A percentile compares a stretch with the other conserved stretches of the same genome.
phyloP scores from a whole-genome alignment of 331 rosid genomes.

The Cydonia oblonga region DNA sequence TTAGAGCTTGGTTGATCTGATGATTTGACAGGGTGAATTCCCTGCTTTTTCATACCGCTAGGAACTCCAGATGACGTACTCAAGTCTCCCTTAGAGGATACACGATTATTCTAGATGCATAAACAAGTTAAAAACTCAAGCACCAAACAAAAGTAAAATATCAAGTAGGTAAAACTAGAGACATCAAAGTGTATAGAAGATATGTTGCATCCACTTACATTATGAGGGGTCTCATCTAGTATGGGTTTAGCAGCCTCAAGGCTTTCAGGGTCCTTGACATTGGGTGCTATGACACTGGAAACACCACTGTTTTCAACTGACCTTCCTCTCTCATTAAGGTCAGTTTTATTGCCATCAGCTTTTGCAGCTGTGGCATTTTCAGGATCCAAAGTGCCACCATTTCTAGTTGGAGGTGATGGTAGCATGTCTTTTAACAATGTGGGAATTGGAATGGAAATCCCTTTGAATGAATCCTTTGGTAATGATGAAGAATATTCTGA shows the following conservation, averaged over 20 bases:
- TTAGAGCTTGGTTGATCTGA: slow-evolving; percentile 11
- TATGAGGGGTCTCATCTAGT: slow-evolving; percentile 13
- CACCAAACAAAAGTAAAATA: not conserved
- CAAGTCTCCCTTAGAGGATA: slow-evolving; percentile 4
- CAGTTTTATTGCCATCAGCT: slow-evolving; percentile 5
- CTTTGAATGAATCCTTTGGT: slow-evolving; percentile 3
- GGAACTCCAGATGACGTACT: slow-evolving; percentile 1
- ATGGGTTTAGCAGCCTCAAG: slow-evolving; percentile 10
- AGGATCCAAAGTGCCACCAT: slow-evolving; percentile 8
- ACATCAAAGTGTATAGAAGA: not conserved
- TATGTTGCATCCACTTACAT: slow-evolving; percentile 27
- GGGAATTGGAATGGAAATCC: slow-evolving; percentile 13
- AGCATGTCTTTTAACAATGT: slow-evolving; percentile 14
- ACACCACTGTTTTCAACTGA: slow-evolving; percentile 18
- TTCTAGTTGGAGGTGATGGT: slow-evolving; percentile 5
- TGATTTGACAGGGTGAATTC: slow-evolving; percentile 2
- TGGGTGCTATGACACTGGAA: slow-evolving; percentile 9
- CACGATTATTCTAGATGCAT: slow-evolving; percentile 15
- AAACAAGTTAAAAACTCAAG: not conserved
- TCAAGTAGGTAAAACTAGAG: slow-evolving; percentile 18
- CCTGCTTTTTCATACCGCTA: slow-evolving; percentile 6
- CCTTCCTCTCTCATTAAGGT: slow-evolving; percentile 13
- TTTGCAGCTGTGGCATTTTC: slow-evolving; percentile 11
- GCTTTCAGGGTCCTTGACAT: slow-evolving; percentile 16
- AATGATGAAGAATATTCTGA: slow-evolving; percentile 13